phyloP scores from a whole-genome alignment of 2,329 filamentous ascomycete species.

The Penicillium brevicompactum region DNA sequence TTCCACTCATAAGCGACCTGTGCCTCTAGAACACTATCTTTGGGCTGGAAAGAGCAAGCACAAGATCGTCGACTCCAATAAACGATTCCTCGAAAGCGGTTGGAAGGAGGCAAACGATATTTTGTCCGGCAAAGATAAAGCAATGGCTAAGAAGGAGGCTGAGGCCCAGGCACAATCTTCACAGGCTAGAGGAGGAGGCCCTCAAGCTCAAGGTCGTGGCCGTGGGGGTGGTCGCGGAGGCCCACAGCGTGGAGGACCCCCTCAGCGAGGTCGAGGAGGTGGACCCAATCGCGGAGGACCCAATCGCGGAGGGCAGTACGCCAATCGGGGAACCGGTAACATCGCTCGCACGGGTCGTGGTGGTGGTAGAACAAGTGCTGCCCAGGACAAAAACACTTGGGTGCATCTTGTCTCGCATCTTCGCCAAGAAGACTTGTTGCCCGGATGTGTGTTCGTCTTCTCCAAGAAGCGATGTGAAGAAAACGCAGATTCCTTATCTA shows the following conservation, averaged over 20 bases:
- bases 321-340: slow-evolving; percentile 70
- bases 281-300: slow-evolving; percentile 61
- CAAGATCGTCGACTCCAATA: slow-evolving; percentile 93
- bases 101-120: slow-evolving; percentile 92
- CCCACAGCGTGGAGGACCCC: slow-evolving; percentile 33
- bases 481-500: slow-evolving; percentile 91
- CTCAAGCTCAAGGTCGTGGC: slow-evolving; percentile 57
- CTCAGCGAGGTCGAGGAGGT: slow-evolving; percentile 52
- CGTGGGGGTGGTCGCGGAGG: slow-evolving; percentile 53
- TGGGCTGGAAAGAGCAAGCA: slow-evolving; percentile 92
- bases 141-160: slow-evolving; percentile 58
- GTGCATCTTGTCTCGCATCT: slow-evolving; percentile 92
- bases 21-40: slow-evolving; percentile 92
- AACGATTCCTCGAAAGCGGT: slow-evolving; percentile 85
- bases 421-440: slow-evolving; percentile 81
- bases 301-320: slow-evolving; percentile 59
- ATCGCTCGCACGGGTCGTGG: slow-evolving; percentile 86
- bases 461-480: slow-evolving; percentile 98
- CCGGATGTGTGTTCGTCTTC: slow-evolving; percentile 96
- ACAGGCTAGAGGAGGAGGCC: slow-evolving; percentile 54
- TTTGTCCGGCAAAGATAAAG: slow-evolving; percentile 78
- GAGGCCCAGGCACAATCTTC: slow-evolving; percentile 51
- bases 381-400: slow-evolving; percentile 96
- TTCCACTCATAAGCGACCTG: slow-evolving; percentile 90
- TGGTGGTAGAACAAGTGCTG: slow-evolving; percentile 82